Conservation (phyloP, 1,284 basidiomycete species). For the Fomitopsis palustris region DNA sequence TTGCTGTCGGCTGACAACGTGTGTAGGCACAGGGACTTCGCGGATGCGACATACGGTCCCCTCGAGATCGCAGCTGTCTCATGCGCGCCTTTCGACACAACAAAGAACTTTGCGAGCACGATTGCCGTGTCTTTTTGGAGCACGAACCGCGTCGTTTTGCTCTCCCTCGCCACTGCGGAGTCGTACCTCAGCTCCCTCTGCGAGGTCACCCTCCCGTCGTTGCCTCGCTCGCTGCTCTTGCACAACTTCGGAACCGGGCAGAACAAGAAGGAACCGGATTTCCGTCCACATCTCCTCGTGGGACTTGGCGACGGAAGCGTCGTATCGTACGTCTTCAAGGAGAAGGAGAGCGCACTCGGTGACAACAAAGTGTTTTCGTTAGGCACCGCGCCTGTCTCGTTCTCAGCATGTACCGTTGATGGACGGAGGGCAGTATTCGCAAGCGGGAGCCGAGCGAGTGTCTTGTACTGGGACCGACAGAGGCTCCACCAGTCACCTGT, state of each 20-base stretch:
- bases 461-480: slow-evolving; percentile 67
- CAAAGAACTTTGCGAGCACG: slow-evolving; percentile 42
- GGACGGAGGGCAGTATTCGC: slow-evolving; percentile 58
- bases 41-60: slow-evolving; percentile 7
- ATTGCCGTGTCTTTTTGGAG: slow-evolving; percentile 79
- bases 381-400: slow-evolving; percentile 64
- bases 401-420: slow-evolving; percentile 50
- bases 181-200: slow-evolving; percentile 40
- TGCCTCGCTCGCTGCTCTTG: slow-evolving; percentile 72
- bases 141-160: slow-evolving; percentile 60
- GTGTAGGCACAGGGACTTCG: slow-evolving; percentile 20
- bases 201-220: slow-evolving; percentile 44
- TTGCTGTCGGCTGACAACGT: neutral
- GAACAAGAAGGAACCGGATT: slow-evolving; percentile 32
- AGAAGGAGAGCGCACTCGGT: slow-evolving; percentile 35
- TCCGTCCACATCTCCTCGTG: slow-evolving; percentile 61
- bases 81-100: slow-evolving; percentile 49
- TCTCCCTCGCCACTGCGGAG: slow-evolving; percentile 37
- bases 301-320: slow-evolving; percentile 83
- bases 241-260: slow-evolving; percentile 53
- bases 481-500: slow-evolving; percentile 69
- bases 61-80: slow-evolving; percentile 65
- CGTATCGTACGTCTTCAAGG: slow-evolving; percentile 52
- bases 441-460: slow-evolving; percentile 56
- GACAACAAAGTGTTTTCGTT: slow-evolving; percentile 61